Evolutionary conservation across 1,284 basidiomycete genomes (phyloP), one percentile per base, ranked within the genome.

Genomic region (Sphagnurus paluster): DNA sequence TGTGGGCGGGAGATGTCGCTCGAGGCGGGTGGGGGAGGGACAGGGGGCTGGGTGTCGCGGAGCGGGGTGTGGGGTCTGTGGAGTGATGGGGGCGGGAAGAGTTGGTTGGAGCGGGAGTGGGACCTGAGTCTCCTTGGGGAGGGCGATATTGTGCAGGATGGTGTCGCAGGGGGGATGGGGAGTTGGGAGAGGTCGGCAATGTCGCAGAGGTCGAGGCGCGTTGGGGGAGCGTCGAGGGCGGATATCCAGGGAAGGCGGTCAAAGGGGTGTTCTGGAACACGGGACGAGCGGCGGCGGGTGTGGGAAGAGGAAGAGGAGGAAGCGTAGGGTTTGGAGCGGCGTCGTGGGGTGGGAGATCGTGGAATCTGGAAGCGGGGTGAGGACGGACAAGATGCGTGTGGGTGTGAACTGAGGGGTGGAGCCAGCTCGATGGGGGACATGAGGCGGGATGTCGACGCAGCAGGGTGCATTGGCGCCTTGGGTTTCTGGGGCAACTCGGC

Each of bases 211-310:
- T 65, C 66, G 49, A 63, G 42, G 39, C 56, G 53, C 40, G 70
- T 65, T 32, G 71, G 66, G 0, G 74, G 50, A 33, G 63, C 52
- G 39, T 83, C 74, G 42, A 85, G 66, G 11, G 74, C 66, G 25
- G 79, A 69, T 45, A 81, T 77, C 82, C 82, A 84, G 10, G 82
- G 77, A 13, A 84, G 72, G 20, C 71, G 64, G 63, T 83, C 82
- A 55, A 84, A 83, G 17, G 63, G 53, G 44, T 72, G 71, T 33
- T 62, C 60, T 14, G 52, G 50, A 24, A 46, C 63, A 54, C 61
- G 56, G 48, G 24, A 41, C 50, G 23, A 2, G 41, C 37, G 16
- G 45, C 56, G 58, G 25, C 61, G 57, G 40, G 57, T 49, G 51
- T 63, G 64, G 33, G 60, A 52, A 41, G 56, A 53, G 37, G 59